phyloP scores from a whole-genome alignment of 1,284 basidiomycete genomes.

The Apiotrichum siamense region DNA sequence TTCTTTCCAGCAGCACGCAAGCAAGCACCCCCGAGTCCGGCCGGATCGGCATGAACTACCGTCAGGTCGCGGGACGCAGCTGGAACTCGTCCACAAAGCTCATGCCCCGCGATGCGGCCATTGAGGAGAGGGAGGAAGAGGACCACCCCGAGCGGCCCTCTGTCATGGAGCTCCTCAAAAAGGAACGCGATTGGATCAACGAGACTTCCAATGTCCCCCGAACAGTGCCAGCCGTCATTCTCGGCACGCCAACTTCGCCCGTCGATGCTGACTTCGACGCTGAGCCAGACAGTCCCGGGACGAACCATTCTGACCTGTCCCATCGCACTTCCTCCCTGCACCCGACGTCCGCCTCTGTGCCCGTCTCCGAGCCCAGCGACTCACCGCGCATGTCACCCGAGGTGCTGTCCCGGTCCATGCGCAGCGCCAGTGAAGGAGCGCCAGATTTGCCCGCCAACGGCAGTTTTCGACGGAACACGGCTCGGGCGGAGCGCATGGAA shows the following conservation, averaged over 20 bases:
- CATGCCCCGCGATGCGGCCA: constrained; percentile 26
- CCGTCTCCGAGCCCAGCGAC: not conserved
- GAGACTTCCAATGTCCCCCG: constrained; percentile 9
- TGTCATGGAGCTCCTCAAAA: constrained; percentile 6
- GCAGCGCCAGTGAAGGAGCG: constrained; percentile 10
- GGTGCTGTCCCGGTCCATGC: not conserved
- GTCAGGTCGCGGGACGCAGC: constrained; percentile 9
- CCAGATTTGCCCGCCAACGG: not conserved
- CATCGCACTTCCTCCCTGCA: not conserved
- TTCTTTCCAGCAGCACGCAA: constrained; percentile 11
- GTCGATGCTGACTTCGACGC: not conserved
- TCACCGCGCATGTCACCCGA: not conserved
- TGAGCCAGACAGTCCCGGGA: not conserved
- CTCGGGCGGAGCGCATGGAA: constrained; percentile 3
- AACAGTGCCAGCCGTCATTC: constrained; percentile 36
- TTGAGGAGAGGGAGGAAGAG: constrained; percentile 37
- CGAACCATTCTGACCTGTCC: not conserved
- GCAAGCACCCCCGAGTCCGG: constrained; percentile 4
- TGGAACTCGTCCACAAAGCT: constrained; percentile 7
- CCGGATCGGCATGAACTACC: constrained; percentile 4
- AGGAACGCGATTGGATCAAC: not conserved
- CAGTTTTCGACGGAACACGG: not conserved
- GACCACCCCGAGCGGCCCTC: constrained; percentile 9
- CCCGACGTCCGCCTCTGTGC: not conserved
- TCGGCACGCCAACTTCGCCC: constrained; percentile 22